phyloP scores from a whole-genome alignment of 2,329 filamentous ascomycete species.

The Didymella lethalis region DNA sequence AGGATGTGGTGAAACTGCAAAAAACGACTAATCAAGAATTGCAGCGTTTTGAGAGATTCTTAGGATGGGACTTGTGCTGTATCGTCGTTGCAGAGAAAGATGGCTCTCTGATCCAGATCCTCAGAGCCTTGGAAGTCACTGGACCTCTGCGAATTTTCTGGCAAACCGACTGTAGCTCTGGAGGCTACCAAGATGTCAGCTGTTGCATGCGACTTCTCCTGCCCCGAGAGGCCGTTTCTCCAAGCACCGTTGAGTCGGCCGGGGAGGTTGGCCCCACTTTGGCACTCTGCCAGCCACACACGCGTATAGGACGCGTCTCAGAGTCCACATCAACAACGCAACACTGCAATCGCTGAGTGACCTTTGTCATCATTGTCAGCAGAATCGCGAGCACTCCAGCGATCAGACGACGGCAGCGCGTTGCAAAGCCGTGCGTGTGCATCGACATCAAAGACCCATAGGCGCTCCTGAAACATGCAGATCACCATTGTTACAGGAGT shows the following conservation, averaged over 20 bases:
- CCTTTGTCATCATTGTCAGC: no score
- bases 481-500: slow-evolving; percentile 19
- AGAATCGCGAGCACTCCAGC: background rate
- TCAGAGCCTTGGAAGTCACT: no score
- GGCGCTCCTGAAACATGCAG: slow-evolving; percentile 14
- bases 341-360: background rate
- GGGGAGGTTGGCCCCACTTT: slow-evolving; percentile 1
- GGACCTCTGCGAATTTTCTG: no score
- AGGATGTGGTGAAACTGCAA: background rate
- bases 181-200: no score
- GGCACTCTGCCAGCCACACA: slow-evolving; percentile 5
- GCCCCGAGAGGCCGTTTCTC: background rate
- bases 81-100: no score
- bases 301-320: slow-evolving; percentile 5
- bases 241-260: background rate
- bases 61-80: no score
- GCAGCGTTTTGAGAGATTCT: no score
- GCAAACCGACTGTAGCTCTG: no score
- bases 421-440: background rate
- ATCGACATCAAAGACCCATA: slow-evolving; percentile 6
- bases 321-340: background rate
- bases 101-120: no score
- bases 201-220: no score
- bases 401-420: slow-evolving; percentile 7
- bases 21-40: no score